A percentile compares a stretch with the other conserved stretches of the same genome.
Conservation (phyloP, 1,139 yeast genomes). For the Sugiyamaella neomexicana region DNA sequence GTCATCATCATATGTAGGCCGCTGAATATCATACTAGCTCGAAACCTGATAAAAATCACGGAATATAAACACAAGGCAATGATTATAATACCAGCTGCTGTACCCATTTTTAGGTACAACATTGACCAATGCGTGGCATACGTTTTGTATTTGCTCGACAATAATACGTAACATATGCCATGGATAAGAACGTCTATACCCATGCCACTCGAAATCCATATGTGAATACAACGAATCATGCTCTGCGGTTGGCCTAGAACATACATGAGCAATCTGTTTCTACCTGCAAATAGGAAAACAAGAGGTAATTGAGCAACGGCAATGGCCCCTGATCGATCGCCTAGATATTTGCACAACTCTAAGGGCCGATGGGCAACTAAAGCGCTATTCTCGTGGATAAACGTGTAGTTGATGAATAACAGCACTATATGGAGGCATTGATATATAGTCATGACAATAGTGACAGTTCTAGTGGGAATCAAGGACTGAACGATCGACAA, state of each 20-base stretch:
- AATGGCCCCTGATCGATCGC: constrained; percentile 55
- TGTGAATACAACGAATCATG: constrained; percentile 9
- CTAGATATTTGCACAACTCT: constrained; percentile 41
- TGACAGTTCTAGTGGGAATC: constrained; percentile 1
- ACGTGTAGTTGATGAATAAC: constrained; percentile 11
- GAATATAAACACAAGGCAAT: constrained; percentile 3
- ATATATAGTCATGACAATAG: constrained; percentile 4
- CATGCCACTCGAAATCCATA: constrained; percentile 11
- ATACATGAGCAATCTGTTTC: constrained; percentile 58
- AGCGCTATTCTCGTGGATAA: constrained; percentile 3
- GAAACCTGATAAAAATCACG: background rate
- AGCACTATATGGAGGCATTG: constrained; percentile 15
- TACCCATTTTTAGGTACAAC: constrained; percentile 11
- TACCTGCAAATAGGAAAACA: constrained; percentile 57
- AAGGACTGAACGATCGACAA: background rate
- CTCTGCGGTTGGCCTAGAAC: constrained; percentile 52
- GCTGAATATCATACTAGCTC: background rate
- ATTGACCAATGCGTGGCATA: constrained; percentile 9
- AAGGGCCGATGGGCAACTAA: constrained; percentile 6
- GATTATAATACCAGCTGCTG: constrained; percentile 6
- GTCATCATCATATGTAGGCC: constrained; percentile 3
- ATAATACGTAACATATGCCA: constrained; percentile 13
- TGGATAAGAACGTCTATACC: constrained; percentile 16
- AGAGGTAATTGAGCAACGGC: constrained; percentile 54
- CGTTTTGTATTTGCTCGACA: constrained; percentile 1